These are phyloP conservation scores for Coemansia sp. DNA, from an alignment of 192 early-diverging fungal species.

Conservation along the genomic window DNA sequence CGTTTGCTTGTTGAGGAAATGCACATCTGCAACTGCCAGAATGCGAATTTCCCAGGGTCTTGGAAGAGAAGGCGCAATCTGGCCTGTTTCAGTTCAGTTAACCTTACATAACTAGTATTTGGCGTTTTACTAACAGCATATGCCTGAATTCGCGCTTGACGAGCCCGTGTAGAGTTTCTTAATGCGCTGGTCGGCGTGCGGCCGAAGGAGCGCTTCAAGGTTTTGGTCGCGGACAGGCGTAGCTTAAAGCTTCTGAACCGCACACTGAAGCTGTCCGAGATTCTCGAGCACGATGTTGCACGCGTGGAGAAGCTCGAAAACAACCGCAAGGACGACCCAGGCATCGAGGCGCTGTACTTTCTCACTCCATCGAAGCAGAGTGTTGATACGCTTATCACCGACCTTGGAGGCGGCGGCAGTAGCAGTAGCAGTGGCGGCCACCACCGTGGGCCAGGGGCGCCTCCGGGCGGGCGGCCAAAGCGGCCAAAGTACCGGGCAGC, in stretches of 20 bases:
- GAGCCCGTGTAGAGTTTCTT: constrained; percentile 38
- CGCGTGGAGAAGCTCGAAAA: constrained; percentile 52
- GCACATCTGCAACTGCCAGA: neutral
- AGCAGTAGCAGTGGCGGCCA: neutral
- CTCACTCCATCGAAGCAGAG: constrained; percentile 49
- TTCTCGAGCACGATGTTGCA: constrained; percentile 46
- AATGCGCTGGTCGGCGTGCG: constrained; percentile 49
- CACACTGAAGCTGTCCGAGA: constrained; percentile 39
- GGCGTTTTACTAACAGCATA: neutral
- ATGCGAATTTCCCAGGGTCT: neutral
- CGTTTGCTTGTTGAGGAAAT: neutral
- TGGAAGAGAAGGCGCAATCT: neutral
- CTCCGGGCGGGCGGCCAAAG: constrained; percentile 5
- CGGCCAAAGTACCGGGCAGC: constrained; percentile 40
- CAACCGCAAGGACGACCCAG: constrained; percentile 38
- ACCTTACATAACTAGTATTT: neutral
- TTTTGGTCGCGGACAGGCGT: constrained; percentile 49
- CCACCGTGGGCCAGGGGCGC: neutral
- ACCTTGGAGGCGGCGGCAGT: constrained; percentile 15
- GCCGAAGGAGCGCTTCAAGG: constrained; percentile 47
- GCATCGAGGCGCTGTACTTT: constrained; percentile 53
- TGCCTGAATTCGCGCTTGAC: neutral
- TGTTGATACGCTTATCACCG: constrained; percentile 35
- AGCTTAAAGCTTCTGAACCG: constrained; percentile 45
- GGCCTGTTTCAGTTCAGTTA: neutral